Percentiles rank a stretch among this genome's conserved stretches.
Evolutionary conservation across 192 early-diverging fungal species (phyloP).

Genomic region (Backusella morwellensis): DNA sequence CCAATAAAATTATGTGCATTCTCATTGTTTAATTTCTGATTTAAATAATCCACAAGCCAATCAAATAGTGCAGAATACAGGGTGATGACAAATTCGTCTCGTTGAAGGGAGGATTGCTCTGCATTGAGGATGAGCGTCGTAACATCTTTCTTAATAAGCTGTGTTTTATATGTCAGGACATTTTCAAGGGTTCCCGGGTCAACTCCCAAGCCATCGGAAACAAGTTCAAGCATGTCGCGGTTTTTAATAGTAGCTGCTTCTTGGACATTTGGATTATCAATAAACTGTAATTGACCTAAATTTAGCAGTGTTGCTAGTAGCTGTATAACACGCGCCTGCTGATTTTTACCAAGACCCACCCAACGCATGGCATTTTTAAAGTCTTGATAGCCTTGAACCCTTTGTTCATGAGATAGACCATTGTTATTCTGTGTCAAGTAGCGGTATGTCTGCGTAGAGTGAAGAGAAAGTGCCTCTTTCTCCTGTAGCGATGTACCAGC

Average conservation of each 20-base stretch:
- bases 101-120: constrained; percentile 62
- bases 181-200: constrained; percentile 67
- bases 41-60: constrained; percentile 82
- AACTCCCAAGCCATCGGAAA: constrained; percentile 79
- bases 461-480: constrained; percentile 68
- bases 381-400: constrained; percentile 44
- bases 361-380: constrained; percentile 77
- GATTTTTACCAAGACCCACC: constrained; percentile 75
- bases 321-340: constrained; percentile 80
- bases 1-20: constrained; percentile 74
- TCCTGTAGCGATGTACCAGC: constrained; percentile 79
- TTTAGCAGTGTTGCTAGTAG: constrained; percentile 81
- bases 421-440: constrained; percentile 62
- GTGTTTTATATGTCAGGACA: constrained; percentile 78
- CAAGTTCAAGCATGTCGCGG: constrained; percentile 66
- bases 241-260: constrained; percentile 79
- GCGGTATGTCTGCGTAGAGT: constrained; percentile 56
- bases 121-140: constrained; percentile 78
- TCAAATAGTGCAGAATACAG: constrained; percentile 81
- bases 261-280: constrained; percentile 57
- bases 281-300: constrained; percentile 87
- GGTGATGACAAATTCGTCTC: constrained; percentile 68
- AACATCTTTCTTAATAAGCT: constrained; percentile 76
- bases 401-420: constrained; percentile 57
- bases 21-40: constrained; percentile 73